Conservation (phyloP, 176 grass and related monocot genomes). For the Aegilops bicornis region DNA sequence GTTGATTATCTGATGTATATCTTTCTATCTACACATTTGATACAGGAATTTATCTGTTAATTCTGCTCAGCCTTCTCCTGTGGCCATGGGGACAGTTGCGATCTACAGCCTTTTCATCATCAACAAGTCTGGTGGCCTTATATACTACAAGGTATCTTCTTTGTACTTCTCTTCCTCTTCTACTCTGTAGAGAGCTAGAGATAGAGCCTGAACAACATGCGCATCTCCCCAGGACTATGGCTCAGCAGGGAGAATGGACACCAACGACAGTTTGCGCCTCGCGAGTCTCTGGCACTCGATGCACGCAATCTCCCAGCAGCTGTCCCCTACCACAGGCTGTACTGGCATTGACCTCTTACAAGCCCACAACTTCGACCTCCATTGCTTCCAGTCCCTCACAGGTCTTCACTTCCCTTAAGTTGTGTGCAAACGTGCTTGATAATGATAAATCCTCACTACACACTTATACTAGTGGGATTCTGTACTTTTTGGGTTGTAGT, state of each 20-base stretch:
- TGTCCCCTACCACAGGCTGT: slow-evolving; percentile 75
- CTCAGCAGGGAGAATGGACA: slow-evolving; percentile 85
- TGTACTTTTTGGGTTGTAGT: neutral
- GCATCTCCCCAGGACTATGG: slow-evolving; percentile 68
- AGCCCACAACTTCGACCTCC: slow-evolving; percentile 90
- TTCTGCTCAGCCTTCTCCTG: neutral
- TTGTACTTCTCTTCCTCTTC: slow-evolving; percentile 12
- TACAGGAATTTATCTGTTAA: neutral
- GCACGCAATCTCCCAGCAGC: slow-evolving; percentile 96
- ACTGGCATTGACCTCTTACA: slow-evolving; percentile 82
- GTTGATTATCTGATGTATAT: too few relatives aligned
- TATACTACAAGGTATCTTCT: slow-evolving; percentile 76
- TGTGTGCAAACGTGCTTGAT: neutral
- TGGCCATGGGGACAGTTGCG: slow-evolving; percentile 49
- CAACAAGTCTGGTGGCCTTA: slow-evolving; percentile 95
- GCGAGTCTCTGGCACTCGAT: slow-evolving; percentile 98
- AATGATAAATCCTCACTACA: neutral
- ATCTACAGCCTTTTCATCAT: slow-evolving; percentile 99
- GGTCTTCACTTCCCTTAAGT: slow-evolving; percentile 40
- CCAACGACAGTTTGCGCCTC: slow-evolving; percentile 82
- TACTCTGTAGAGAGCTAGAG: neutral
- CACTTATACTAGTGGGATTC: neutral
- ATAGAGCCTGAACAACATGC: slow-evolving; percentile 11
- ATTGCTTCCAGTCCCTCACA: slow-evolving; percentile 94
- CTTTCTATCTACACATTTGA: neutral